Evolutionary conservation across 2,329 filamentous ascomycete species (phyloP).

Genomic region (Xylariales sp.): DNA sequence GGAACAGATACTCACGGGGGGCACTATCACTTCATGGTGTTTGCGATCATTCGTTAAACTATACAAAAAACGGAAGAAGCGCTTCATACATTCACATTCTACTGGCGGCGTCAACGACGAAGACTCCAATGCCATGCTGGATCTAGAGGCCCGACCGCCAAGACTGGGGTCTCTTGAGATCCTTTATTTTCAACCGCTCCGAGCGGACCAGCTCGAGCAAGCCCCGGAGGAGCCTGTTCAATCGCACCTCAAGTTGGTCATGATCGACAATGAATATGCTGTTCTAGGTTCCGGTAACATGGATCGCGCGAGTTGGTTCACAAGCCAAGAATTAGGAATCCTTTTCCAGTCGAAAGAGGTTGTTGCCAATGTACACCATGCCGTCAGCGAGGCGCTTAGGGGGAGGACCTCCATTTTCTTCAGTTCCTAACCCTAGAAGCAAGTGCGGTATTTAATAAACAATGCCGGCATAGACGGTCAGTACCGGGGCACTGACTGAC

Average conservation of each 20-base stretch:
- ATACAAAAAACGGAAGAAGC: slow-evolving; percentile 55
- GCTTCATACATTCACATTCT: slow-evolving; percentile 39
- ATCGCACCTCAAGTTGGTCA: slow-evolving; percentile 80
- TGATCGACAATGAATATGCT: slow-evolving; percentile 75
- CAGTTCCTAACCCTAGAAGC: slow-evolving; percentile 15
- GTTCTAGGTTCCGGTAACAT: slow-evolving; percentile 85
- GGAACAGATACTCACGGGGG: slow-evolving; percentile 84
- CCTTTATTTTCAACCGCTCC: slow-evolving; percentile 64
- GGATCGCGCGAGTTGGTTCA: slow-evolving; percentile 88
- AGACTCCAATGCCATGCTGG: slow-evolving; percentile 44
- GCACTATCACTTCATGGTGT: slow-evolving; percentile 76
- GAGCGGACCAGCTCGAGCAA: slow-evolving; percentile 30
- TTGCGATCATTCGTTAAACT: slow-evolving; percentile 68
- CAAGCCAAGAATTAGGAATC: slow-evolving; percentile 84
- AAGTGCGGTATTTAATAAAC: neutral
- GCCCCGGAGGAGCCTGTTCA: slow-evolving; percentile 71
- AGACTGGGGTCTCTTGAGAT: slow-evolving; percentile 65
- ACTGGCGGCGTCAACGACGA: slow-evolving; percentile 21
- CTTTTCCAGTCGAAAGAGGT: slow-evolving; percentile 58
- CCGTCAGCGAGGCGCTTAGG: slow-evolving; percentile 50
- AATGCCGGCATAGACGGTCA: neutral
- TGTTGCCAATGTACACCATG: slow-evolving; percentile 47
- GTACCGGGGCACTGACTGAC: neutral
- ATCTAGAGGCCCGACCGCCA: slow-evolving; percentile 58
- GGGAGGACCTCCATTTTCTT: slow-evolving; percentile 52